Conservation (phyloP, 805 yeast species). For the Candida sanyiensis region DNA sequence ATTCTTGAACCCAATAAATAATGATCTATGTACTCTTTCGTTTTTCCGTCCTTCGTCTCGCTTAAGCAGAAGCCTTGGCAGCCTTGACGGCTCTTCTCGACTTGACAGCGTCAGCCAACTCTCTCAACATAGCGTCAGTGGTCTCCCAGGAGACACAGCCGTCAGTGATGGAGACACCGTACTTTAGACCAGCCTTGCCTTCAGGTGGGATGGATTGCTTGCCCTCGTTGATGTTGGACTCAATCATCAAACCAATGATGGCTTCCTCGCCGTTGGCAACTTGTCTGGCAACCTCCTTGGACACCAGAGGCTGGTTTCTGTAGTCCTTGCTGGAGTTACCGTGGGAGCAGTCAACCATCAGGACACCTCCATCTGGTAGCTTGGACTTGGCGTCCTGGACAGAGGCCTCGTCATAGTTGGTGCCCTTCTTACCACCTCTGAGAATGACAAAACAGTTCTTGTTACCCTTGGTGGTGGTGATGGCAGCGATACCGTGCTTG, state of each 20-base stretch:
- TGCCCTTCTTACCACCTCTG: conserved; percentile 93
- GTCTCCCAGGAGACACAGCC: conserved; percentile 93
- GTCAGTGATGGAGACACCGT: conserved; percentile 96
- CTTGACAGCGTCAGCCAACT: conserved; percentile 78
- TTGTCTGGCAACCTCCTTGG: conserved; percentile 75
- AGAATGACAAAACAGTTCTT: conserved; percentile 88
- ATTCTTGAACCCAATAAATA: neutral
- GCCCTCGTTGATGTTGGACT: conserved; percentile 87
- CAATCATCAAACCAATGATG: conserved; percentile 93
- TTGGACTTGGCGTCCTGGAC: conserved; percentile 68
- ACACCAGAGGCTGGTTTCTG: conserved; percentile 94
- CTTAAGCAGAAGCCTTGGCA: neutral
- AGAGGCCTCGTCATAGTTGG: conserved; percentile 83
- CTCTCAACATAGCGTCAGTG: conserved; percentile 73
- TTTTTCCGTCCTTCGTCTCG: neutral
- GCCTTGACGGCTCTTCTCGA: conserved; percentile 54
- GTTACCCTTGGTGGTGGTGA: conserved; percentile 93
- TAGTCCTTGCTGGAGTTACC: conserved; percentile 94
- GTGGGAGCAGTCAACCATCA: conserved; percentile 98
- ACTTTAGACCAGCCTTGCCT: conserved; percentile 71
- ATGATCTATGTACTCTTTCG: neutral
- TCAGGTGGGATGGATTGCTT: conserved; percentile 80
- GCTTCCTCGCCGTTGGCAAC: conserved; percentile 71
- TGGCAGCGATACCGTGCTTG: conserved; percentile 94
- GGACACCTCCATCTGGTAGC: conserved; percentile 42